phyloP scores from a whole-genome alignment of 441 rosid species.

The Erodium chrysanthum region DNA sequence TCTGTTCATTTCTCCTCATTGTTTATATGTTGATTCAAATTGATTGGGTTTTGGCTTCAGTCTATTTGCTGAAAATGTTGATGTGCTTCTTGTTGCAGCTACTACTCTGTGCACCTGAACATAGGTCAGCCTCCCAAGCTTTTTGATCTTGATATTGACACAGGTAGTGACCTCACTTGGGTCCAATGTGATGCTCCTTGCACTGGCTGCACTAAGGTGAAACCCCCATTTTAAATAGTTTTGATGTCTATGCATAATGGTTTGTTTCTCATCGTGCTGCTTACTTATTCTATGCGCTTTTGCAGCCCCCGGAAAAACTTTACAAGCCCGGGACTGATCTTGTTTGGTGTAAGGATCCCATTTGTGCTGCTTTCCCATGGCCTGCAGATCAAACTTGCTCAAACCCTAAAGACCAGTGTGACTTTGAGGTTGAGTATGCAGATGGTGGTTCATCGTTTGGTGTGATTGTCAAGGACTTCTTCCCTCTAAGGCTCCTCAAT shows the following conservation, averaged over 20 bases:
- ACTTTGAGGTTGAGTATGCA: conserved; percentile 44
- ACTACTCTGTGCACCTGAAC: conserved; percentile 33
- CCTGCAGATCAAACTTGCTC: conserved; percentile 24
- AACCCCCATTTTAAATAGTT: not conserved
- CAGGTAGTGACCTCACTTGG: conserved; percentile 71
- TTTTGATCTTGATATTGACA: conserved; percentile 55
- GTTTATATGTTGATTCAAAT: not conserved
- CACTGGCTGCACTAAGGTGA: conserved; percentile 46
- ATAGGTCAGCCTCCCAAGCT: conserved; percentile 48
- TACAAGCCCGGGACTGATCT: conserved; percentile 43
- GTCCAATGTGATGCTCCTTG: conserved; percentile 71
- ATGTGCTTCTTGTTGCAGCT: conserved; percentile 28
- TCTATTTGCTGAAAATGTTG: conserved; percentile 7
- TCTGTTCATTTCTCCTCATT: not conserved
- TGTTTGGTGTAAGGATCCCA: conserved; percentile 32
- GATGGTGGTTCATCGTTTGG: conserved; percentile 51
- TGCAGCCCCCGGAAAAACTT: conserved; percentile 36
- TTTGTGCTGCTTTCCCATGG: conserved; percentile 24
- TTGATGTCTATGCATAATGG: not conserved
- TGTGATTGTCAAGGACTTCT: conserved; percentile 36
- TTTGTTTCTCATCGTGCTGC: not conserved
- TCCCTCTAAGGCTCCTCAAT: conserved; percentile 36
- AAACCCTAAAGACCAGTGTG: conserved; percentile 41
- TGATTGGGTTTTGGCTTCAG: not conserved
- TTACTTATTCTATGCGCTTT: not conserved